These are phyloP conservation scores for Byssochlamys sp. DNA, from an alignment of 2,329 filamentous ascomycete genomes.

Conservation along the genomic window DNA sequence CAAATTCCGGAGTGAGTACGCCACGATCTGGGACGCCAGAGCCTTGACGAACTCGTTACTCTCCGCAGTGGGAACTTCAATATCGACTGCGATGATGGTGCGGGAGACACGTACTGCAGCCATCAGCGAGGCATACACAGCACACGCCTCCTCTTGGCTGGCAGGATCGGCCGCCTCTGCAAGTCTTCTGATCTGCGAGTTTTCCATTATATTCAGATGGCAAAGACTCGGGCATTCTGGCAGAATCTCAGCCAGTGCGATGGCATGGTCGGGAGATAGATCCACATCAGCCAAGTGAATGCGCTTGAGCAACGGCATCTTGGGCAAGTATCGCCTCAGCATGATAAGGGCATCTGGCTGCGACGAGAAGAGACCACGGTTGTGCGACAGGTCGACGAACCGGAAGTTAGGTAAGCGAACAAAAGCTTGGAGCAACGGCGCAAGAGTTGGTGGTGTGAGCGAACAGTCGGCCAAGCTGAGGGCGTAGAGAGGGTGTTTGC, in stretches of 20 bases:
- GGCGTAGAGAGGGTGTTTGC: slow-evolving; percentile 58
- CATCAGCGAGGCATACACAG: slow-evolving; percentile 82
- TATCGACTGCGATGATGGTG: slow-evolving; percentile 78
- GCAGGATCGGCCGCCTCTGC: slow-evolving; percentile 70
- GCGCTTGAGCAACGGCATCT: slow-evolving; percentile 66
- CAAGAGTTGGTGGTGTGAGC: slow-evolving; percentile 61
- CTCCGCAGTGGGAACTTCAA: slow-evolving; percentile 71
- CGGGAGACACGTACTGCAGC: slow-evolving; percentile 75
- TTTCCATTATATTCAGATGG: slow-evolving; percentile 79
- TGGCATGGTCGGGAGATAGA: slow-evolving; percentile 77
- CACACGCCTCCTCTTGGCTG: slow-evolving; percentile 83
- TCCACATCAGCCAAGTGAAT: slow-evolving; percentile 79
- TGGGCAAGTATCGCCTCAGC: slow-evolving; percentile 74
- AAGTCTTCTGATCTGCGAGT: slow-evolving; percentile 52
- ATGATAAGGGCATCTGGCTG: slow-evolving; percentile 64
- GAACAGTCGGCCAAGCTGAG: slow-evolving; percentile 81
- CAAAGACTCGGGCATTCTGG: slow-evolving; percentile 73
- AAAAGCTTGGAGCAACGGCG: slow-evolving; percentile 64
- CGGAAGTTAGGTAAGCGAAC: slow-evolving; percentile 62
- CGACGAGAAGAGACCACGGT: slow-evolving; percentile 65
- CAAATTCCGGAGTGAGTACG: slow-evolving; percentile 86
- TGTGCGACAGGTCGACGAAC: slow-evolving; percentile 88
- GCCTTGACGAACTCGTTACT: slow-evolving; percentile 88
- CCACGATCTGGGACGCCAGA: slow-evolving; percentile 85
- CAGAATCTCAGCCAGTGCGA: slow-evolving; percentile 79